A percentile compares a stretch with the other conserved stretches of the same genome.
Conservation (phyloP, 108 stramenopile species). For the Epipyxis sp. region DNA sequence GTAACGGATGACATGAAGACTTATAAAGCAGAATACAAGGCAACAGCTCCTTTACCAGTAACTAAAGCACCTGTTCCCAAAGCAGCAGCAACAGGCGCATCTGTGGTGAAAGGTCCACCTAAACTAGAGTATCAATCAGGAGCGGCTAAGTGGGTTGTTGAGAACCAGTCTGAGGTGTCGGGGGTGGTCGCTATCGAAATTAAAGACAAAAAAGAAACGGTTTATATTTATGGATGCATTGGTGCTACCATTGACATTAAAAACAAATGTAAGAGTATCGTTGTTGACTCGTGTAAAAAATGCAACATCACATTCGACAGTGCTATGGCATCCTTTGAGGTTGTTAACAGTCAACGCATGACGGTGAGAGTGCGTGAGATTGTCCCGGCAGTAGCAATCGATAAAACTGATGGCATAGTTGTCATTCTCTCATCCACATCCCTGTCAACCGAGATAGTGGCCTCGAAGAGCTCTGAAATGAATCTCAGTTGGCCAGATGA, state of each 20-base stretch:
- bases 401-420: conserved; percentile 90
- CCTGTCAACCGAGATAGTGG: conserved; percentile 65
- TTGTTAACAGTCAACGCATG: conserved; percentile 87
- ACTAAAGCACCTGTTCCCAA: conserved; percentile 10
- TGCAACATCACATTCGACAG: conserved; percentile 75
- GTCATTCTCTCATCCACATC: conserved; percentile 76
- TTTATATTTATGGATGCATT: conserved; percentile 26
- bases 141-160: conserved; percentile 86
- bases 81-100: conserved; percentile 13
- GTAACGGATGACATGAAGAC: conserved; percentile 90
- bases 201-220: conserved; percentile 67
- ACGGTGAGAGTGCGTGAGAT: conserved; percentile 73
- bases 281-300: conserved; percentile 78
- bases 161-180: conserved; percentile 78
- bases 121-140: conserved; percentile 77
- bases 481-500: conserved; percentile 76
- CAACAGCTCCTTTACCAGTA: conserved; percentile 7
- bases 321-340: conserved; percentile 77
- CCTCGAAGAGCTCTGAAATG: conserved; percentile 89
- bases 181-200: conserved; percentile 74
- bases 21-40: conserved; percentile 83
- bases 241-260: conserved; percentile 77
- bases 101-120: conserved; percentile 64
- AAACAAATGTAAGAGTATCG: conserved; percentile 87
- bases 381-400: conserved; percentile 85